Percentiles rank a stretch among this genome's conserved stretches.
Conservation (phyloP, 1,139 yeast genomes). For the Meyerozyma elateridarum region DNA sequence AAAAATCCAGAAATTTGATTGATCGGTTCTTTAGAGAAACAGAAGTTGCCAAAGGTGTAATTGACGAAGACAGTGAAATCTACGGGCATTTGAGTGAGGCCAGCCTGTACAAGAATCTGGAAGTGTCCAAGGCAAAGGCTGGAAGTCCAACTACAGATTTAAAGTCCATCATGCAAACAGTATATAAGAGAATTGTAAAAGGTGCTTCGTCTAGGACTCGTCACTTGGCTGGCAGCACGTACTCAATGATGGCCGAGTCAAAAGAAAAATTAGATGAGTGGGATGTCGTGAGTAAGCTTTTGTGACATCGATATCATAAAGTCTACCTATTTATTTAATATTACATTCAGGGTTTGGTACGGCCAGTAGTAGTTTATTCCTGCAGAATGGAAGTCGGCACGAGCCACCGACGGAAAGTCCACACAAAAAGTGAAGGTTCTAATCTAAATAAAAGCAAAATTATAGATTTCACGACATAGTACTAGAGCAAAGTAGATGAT, state of each 20-base stretch:
- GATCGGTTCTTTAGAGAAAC: constrained; percentile 2
- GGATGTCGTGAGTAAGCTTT: constrained; percentile 38
- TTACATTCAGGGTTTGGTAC: no score
- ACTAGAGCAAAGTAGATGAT: no score
- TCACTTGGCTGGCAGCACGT: constrained; percentile 2
- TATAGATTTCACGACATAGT: no score
- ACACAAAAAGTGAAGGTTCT: no score
- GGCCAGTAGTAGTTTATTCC: no score
- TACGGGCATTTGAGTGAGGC: constrained; percentile 24
- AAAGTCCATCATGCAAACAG: constrained; percentile 22
- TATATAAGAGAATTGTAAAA: constrained; percentile 23
- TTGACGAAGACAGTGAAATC: constrained; percentile 13
- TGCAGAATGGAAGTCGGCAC: no score
- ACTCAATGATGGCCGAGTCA: constrained; percentile 20
- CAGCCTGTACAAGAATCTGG: constrained; percentile 4
- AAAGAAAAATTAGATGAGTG: constrained; percentile 35
- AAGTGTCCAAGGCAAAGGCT: constrained; percentile 4
- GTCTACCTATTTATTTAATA: no score
- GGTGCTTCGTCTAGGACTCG: constrained; percentile 7
- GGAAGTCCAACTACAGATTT: constrained; percentile 10
- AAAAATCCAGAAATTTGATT: not conserved
- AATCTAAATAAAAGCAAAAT: no score
- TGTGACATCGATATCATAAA: no score
- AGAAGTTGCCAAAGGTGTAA: not conserved
- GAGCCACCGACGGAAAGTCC: no score